Evolutionary conservation across 257 asterid genomes (phyloP), one percentile per base, ranked within the genome.

Genomic region (Fraxinus americana): DNA sequence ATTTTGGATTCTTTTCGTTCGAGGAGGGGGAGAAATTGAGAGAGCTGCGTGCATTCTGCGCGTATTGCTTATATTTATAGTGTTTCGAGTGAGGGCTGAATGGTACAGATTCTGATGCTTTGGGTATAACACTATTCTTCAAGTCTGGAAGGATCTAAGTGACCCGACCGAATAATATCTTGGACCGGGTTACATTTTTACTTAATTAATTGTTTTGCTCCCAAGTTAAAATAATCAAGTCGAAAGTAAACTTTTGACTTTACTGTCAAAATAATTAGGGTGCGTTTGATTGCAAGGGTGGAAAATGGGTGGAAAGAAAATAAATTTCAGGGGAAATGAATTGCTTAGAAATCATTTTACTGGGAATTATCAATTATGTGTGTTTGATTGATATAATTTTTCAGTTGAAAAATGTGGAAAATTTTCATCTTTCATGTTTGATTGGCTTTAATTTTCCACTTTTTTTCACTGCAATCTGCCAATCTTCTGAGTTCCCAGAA

Each of bases 21-120:
- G 78, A 23, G 13, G 73, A 72, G 36, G 52, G 81, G 70, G 82
- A 70, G 77, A 74, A 78, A 78, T 38, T 29, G 50, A 29, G 27
- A 25, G 27, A 25, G 27, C 27, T 25, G 77, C 48, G 78, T 21
- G 70, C 32, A 67, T 68, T 39, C 19, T 36, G 21, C 61, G 83
- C 0, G 79, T 69, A 70, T 9, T 54, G 81, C 19, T 57, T 14
- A 72, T 66, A 82, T 82, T 79, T 85, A 82, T 85, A 85, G 65
- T 39, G 83, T 80, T 67, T 45, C 73, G n/a, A 17, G 63, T n/a
- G 74, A 38, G 81, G 73, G 79, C 25, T 36, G 68, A 61, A 21
- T 41, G 21, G 89, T 83, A 78, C 87, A 78, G n/a, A n/a, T 71
- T 41, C 7, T 19, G 76, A 75, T 21, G 89, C 89, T 78, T 32